Percentiles rank a stretch among this genome's conserved stretches.
These are phyloP conservation scores for Punica granatum DNA, from an alignment of 345 rosid species.

Conservation along the genomic window DNA sequence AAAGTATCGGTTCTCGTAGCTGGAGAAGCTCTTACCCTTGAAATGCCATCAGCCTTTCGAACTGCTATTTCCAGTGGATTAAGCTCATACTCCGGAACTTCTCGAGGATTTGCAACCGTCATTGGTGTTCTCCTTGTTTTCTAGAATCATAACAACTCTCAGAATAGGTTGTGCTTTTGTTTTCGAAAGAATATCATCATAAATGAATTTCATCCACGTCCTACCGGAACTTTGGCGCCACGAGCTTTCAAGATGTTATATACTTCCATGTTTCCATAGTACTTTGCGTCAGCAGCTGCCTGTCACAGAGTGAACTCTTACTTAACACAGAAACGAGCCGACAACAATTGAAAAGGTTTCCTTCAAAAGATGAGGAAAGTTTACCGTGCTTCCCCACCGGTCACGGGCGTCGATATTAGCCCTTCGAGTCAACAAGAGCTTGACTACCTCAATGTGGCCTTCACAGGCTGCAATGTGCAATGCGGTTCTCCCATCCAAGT, in stretches of 20 bases:
- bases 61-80: constrained; percentile 88
- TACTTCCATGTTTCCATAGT: constrained; percentile 74
- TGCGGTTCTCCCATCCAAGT: constrained; percentile 92
- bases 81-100: constrained; percentile 94
- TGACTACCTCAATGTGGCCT: constrained; percentile 74
- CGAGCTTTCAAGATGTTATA: constrained; percentile 79
- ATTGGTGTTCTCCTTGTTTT: constrained; percentile 92
- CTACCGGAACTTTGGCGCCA: constrained; percentile 88
- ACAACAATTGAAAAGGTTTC: background rate
- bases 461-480: constrained; percentile 93
- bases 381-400: constrained; percentile 99
- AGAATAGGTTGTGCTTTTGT: background rate
- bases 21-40: constrained; percentile 38
- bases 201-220: background rate
- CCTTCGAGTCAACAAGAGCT: constrained; percentile 46
- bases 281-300: constrained; percentile 95
- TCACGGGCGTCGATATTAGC: constrained; percentile 95
- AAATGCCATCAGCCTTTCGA: constrained; percentile 72
- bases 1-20: background rate
- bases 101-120: constrained; percentile 81
- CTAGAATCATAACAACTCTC: constrained; percentile 27
- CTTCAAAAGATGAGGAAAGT: background rate
- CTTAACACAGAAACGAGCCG: background rate
- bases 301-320: constrained; percentile 18
- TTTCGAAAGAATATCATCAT: background rate